phyloP scores from a whole-genome alignment of 495 filamentous ascomycete species.

The Podospora tetraspora region DNA sequence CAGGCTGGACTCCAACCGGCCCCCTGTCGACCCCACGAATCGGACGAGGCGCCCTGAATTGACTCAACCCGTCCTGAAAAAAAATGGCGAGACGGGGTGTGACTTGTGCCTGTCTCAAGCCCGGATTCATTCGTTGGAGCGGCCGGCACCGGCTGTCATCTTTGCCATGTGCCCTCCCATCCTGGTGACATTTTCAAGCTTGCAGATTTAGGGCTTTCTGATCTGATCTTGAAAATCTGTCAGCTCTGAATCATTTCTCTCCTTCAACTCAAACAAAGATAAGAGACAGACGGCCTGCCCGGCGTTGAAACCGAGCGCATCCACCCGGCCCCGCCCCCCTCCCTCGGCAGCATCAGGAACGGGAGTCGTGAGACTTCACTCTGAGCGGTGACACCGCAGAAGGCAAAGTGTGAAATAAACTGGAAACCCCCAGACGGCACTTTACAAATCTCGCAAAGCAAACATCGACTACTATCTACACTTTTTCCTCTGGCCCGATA shows the following conservation, averaged over 20 bases:
- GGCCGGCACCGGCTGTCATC: not conserved
- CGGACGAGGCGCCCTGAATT: not conserved
- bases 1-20: not conserved
- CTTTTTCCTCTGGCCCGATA: not conserved
- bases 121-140: not conserved
- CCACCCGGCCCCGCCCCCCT: not conserved
- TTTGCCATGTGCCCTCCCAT: not conserved
- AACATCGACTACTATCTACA: not conserved
- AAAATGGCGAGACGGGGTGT: slow-evolving; percentile 9
- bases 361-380: not conserved
- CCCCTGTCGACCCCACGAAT: not conserved
- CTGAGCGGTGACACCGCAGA: not conserved
- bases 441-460: not conserved
- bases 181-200: not conserved
- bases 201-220: not conserved
- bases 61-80: slow-evolving; percentile 8
- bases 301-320: not conserved
- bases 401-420: not conserved
- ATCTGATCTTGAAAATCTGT: not conserved
- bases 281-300: not conserved
- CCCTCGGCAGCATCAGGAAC: not conserved
- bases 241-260: not conserved
- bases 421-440: not conserved
- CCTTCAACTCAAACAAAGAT: not conserved
- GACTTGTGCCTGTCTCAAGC: not conserved